Evolutionary conservation across 1,139 yeast species (phyloP).

Genomic region (Candida sanyaensis): DNA sequence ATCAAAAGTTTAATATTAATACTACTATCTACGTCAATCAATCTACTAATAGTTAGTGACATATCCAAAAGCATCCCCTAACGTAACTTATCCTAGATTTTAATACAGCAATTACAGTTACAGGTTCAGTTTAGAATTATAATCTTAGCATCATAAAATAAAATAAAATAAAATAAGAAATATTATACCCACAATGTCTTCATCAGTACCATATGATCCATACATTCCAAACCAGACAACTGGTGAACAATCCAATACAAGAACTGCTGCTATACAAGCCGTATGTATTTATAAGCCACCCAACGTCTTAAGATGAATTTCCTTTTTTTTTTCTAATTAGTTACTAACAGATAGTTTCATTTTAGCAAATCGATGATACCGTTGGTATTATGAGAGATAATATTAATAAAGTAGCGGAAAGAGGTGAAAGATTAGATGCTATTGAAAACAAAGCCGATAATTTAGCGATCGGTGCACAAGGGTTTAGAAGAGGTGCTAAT

Average conservation of each 20-base stretch:
- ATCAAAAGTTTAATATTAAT: background rate
- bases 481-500: slow-evolving; percentile 96
- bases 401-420: slow-evolving; percentile 91
- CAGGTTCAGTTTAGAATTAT: too few species aligned
- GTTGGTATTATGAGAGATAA: slow-evolving; percentile 98
- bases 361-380: slow-evolving; percentile 88
- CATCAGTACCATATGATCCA: slow-evolving; percentile 89
- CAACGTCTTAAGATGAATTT: background rate
- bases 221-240: slow-evolving; percentile 70
- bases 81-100: background rate
- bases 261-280: slow-evolving; percentile 86
- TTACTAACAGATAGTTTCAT: slow-evolving; percentile 18
- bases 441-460: slow-evolving; percentile 94
- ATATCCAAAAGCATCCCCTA: too few species aligned
- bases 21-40: background rate
- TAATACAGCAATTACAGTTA: too few species aligned
- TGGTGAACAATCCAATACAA: slow-evolving; percentile 55
- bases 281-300: slow-evolving; percentile 42
- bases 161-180: background rate
- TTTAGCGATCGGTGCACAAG: slow-evolving; percentile 90
- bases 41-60: background rate
- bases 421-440: slow-evolving; percentile 92
- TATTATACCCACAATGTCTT: slow-evolving; percentile 50
- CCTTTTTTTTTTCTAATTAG: background rate
- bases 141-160: background rate